phyloP scores from a whole-genome alignment of 495 filamentous ascomycete genomes.

The Aspergillus carlsbadensis region DNA sequence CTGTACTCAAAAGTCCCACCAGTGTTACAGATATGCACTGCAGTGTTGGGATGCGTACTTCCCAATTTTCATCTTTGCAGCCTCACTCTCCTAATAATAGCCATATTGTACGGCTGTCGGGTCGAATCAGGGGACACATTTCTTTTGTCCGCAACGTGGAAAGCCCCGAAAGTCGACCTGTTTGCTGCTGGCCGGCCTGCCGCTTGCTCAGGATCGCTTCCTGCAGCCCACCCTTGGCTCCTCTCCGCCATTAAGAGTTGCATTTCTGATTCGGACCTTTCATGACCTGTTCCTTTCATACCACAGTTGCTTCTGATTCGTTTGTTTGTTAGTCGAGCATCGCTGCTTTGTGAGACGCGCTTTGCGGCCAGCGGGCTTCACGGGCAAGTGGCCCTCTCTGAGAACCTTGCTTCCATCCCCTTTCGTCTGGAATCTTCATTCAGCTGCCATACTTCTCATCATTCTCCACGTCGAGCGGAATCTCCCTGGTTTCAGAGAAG shows the following conservation, averaged over 20 bases:
- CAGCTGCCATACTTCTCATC: not conserved
- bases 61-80: constrained; percentile 4
- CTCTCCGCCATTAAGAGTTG: constrained; percentile 9
- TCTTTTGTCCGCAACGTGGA: constrained; percentile 21
- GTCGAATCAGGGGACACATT: not conserved
- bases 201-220: constrained; percentile 14
- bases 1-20: not conserved
- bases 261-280: not conserved
- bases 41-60: not conserved
- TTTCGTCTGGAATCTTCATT: constrained; percentile 4
- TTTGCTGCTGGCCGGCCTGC: constrained; percentile 10
- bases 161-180: constrained; percentile 5
- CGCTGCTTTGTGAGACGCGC: constrained; percentile 10
- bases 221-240: constrained; percentile 20
- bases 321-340: constrained; percentile 10
- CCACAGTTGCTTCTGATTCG: constrained; percentile 4
- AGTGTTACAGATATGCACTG: not conserved
- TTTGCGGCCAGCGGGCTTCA: constrained; percentile 6
- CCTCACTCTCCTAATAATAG: constrained; percentile 7
- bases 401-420: not conserved
- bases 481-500: not conserved
- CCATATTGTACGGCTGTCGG: not conserved
- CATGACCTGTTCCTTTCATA: constrained; percentile 2
- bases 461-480: not conserved
- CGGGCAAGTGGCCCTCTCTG: not conserved